Percentiles rank a stretch among this genome's conserved stretches.
Evolutionary conservation across 176 grass and related monocot species (phyloP).

Genomic region (Aegilops speltoides): DNA sequence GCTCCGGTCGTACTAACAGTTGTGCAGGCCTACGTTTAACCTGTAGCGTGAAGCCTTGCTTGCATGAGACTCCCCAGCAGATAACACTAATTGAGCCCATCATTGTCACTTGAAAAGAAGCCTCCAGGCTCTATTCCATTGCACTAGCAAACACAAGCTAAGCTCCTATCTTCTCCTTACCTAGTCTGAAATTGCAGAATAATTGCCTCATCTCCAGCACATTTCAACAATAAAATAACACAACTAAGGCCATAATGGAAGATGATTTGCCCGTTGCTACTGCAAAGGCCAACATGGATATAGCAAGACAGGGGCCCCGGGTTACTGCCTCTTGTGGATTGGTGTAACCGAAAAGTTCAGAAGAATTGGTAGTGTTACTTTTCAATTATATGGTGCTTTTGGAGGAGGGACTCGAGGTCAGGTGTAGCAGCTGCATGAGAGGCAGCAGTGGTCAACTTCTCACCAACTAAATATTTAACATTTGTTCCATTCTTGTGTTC

Average conservation of each 20-base stretch:
- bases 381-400: neutral
- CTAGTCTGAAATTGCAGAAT: neutral
- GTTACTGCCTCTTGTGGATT: slow-evolving; percentile 19
- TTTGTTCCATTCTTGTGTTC: neutral
- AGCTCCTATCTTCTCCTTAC: neutral
- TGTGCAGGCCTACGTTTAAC: neutral
- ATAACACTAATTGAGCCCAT: neutral
- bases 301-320: neutral
- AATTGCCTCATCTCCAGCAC: neutral
- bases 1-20: no score
- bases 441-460: neutral
- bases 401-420: slow-evolving; percentile 28
- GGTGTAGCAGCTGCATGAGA: slow-evolving; percentile 20
- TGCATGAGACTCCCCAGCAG: neutral
- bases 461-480: slow-evolving; percentile 8
- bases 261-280: slow-evolving; percentile 21
- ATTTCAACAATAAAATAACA: neutral
- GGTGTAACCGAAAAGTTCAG: neutral
- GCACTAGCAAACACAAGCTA: slow-evolving; percentile 4
- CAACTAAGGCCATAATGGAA: neutral
- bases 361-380: neutral
- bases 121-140: neutral
- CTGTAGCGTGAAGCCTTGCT: neutral
- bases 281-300: slow-evolving; percentile 14
- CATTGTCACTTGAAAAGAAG: neutral